Conservation (phyloP, 2,329 filamentous ascomycete species). For the Diaporthe amygdali region DNA sequence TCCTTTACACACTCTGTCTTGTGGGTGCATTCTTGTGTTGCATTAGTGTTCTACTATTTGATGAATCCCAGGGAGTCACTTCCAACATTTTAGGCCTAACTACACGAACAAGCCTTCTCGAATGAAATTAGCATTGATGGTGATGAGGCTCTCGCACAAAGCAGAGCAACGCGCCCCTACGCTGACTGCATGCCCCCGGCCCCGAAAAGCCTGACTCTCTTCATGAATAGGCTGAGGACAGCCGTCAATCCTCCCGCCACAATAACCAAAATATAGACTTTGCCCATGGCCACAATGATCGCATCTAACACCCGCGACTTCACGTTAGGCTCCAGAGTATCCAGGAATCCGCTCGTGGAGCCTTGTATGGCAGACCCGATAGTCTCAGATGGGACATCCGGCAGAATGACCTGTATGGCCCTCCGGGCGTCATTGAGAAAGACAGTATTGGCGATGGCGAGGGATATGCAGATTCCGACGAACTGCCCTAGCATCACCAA, state of each 20-base stretch:
- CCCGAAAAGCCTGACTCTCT: neutral
- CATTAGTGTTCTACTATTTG: too few species aligned
- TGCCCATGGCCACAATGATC: neutral
- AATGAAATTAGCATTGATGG: too few species aligned
- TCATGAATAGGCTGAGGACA: neutral
- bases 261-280: neutral
- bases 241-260: neutral
- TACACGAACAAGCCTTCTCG: too few species aligned
- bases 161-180: too few species aligned
- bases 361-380: constrained; percentile 12
- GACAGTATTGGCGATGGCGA: constrained; percentile 25
- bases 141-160: too few species aligned
- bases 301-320: neutral
- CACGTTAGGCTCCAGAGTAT: neutral
- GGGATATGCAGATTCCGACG: constrained; percentile 24
- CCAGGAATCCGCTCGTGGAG: constrained; percentile 5
- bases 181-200: neutral
- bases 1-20: too few species aligned
- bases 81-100: too few species aligned
- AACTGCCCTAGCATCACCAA: constrained; percentile 38
- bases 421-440: constrained; percentile 28
- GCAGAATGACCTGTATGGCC: constrained; percentile 5
- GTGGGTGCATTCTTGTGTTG: too few species aligned
- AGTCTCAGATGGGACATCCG: neutral
- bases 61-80: too few species aligned